Base-by-base conservation (phyloP, 805 yeast genomes). In the Naumovozyma baii region DNA sequence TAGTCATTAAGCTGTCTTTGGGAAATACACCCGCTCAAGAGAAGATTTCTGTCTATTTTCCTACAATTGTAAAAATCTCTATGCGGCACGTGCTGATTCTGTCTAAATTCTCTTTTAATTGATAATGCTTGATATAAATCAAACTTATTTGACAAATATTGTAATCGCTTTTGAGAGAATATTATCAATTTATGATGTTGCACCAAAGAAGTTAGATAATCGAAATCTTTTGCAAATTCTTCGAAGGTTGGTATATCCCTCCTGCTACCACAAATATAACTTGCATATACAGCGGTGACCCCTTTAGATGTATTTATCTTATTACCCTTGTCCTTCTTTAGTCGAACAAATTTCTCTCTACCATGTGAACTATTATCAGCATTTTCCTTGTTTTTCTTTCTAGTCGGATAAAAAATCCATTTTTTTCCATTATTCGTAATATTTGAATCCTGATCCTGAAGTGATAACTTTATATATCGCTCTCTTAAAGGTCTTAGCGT, bases 41-140 rank as follows among this genome's bases (percentile, higher is more conserved):
- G 22, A 14, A 45, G 39, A 33, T 50, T 46, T 19, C 41, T 42
- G 57, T 88, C 97, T 30, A 90, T 96, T 59, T 88, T 90, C 65
- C 96, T 76, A 34, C 87, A 95, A 55, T 90, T 90, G 65, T 88
- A 90, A 56, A 90, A 90, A 61, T 90, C 66, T 32, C 63, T 47
- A 37, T 63, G 63, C 28, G 67, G 66, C 20, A 62, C 62, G 33
- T 52, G 36, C 31, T 58, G 61, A 14, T 59, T 53, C 18, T 55
- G 43, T 12, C 46, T 41, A 0, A 47, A 50, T 41, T 62, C 66
- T 16, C 51, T 45, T 26, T 55, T 51, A 17, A 60, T 56, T 34
- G 61, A 56, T 20, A 63, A 40, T 12, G 61, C 41, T 5, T 47
- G 45, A 36, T 54, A 63, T 2, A 59, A 52, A 13, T 62, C 61